Percentiles rank a stretch among this genome's conserved stretches.
Conservation (phyloP, 805 yeast genomes). For the Kodamaea jinghongensis region DNA sequence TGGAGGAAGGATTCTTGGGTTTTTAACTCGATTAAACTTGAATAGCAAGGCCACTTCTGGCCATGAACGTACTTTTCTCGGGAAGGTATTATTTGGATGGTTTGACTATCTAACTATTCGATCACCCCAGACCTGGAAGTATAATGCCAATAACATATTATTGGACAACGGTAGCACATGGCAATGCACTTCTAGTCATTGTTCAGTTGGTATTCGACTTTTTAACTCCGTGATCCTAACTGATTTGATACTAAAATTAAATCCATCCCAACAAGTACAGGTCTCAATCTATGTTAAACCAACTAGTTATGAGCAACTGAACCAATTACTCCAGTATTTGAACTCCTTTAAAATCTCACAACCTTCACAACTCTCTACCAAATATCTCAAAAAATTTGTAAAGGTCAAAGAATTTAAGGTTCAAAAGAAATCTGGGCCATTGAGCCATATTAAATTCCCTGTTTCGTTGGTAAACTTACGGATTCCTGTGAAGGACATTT, state of each 20-base stretch:
- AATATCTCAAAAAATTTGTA: constrained; percentile 29
- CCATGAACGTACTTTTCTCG: constrained; percentile 15
- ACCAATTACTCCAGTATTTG: constrained; percentile 18
- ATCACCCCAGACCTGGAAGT: constrained; percentile 25
- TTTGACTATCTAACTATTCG: constrained; percentile 29
- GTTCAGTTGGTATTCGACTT: constrained; percentile 37
- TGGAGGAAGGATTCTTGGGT: constrained; percentile 41
- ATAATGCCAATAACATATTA: constrained; percentile 38
- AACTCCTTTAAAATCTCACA: constrained; percentile 11
- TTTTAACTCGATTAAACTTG: constrained; percentile 23
- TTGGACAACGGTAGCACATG: constrained; percentile 33
- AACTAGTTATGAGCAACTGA: constrained; percentile 16
- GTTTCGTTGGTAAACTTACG: constrained; percentile 30
- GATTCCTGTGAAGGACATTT: constrained; percentile 32
- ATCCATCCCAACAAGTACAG: not conserved
- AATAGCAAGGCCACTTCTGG: constrained; percentile 15
- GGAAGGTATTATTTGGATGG: constrained; percentile 39
- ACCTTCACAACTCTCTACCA: constrained; percentile 14
- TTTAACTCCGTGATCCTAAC: constrained; percentile 32
- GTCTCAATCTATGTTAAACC: constrained; percentile 33
- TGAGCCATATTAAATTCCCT: constrained; percentile 33
- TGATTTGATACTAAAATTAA: constrained; percentile 27
- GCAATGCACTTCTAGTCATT: constrained; percentile 29
- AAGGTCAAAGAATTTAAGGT: constrained; percentile 26
- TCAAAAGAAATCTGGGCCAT: constrained; percentile 7